Evolutionary conservation across 2,329 filamentous ascomycete genomes (phyloP).

Genomic region (Gliomastix tumulicola): DNA sequence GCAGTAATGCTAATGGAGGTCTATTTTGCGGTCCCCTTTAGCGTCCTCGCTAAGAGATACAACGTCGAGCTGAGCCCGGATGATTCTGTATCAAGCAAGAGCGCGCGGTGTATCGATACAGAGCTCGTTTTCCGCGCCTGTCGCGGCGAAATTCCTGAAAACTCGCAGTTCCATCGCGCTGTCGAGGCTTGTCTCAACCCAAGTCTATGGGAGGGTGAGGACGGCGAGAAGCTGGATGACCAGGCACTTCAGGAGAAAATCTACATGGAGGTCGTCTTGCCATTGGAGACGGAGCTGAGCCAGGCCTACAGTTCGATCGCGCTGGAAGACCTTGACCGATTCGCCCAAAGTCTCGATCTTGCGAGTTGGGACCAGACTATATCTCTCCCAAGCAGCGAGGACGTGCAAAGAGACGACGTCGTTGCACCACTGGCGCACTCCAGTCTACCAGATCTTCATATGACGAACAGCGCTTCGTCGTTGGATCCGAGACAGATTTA

Average conservation of each 20-base stretch:
- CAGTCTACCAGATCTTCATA: too few relatives aligned
- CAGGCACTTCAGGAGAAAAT: not conserved
- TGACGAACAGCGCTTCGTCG: too few relatives aligned
- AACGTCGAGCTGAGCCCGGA: too few relatives aligned
- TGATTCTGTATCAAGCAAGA: not conserved
- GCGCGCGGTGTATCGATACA: not conserved
- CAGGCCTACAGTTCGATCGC: constrained; percentile 2
- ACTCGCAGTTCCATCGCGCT: not conserved
- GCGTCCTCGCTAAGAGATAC: not conserved
- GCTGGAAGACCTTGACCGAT: constrained; percentile 3
- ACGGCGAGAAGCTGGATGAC: not conserved
- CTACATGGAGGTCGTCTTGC: constrained; percentile 1
- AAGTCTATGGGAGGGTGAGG: constrained; percentile 2
- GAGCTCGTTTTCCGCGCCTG: not conserved
- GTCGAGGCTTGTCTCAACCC: constrained; percentile 3
- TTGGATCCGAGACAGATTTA: too few relatives aligned
- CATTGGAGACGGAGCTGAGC: constrained; percentile 1
- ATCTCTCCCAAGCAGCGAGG: too few relatives aligned
- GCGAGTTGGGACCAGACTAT: constrained; percentile 2
- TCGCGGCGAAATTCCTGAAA: constrained; percentile 1
- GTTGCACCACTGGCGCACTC: too few relatives aligned
- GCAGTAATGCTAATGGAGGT: constrained; percentile 2
- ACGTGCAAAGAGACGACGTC: too few relatives aligned
- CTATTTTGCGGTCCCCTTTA: constrained; percentile 1
- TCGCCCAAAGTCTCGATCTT: constrained; percentile 3